Conservation (phyloP, 768 basidiomycete genomes). For the Kwoniella heveanensis region DNA sequence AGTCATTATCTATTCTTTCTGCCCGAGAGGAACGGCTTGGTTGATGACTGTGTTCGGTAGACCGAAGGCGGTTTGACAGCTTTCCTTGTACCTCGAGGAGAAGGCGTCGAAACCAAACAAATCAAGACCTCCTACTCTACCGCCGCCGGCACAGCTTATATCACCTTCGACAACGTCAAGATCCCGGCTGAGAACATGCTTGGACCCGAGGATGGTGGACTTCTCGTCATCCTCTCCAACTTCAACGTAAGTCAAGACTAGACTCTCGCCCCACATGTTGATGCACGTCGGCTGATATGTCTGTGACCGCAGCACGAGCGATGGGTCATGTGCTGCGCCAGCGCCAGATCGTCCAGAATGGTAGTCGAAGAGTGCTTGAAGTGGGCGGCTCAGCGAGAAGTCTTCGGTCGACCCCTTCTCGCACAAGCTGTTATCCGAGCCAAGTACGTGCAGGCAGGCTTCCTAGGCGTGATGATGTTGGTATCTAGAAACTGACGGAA, state of each 20-base stretch:
- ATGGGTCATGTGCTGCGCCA: constrained; percentile 84
- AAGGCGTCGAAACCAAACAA: constrained; percentile 77
- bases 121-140: constrained; percentile 91
- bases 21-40: constrained; percentile 42
- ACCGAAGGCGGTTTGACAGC: constrained; percentile 72
- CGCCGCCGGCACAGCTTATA: constrained; percentile 78
- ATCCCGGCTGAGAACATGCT: constrained; percentile 87
- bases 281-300: background rate
- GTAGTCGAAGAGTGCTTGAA: constrained; percentile 84
- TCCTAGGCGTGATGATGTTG: background rate
- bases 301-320: constrained; percentile 66
- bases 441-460: constrained; percentile 59
- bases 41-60: constrained; percentile 9
- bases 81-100: constrained; percentile 77
- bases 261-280: too few species aligned
- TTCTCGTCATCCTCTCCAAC: constrained; percentile 75
- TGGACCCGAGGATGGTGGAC: constrained; percentile 75
- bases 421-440: constrained; percentile 83
- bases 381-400: constrained; percentile 85
- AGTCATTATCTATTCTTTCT: background rate
- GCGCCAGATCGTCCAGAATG: constrained; percentile 70
- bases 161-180: constrained; percentile 79
- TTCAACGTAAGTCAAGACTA: constrained; percentile 72
- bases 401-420: constrained; percentile 78
- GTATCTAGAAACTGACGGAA: background rate